Evolutionary conservation across 306 rosid genomes (phyloP).

Genomic region (Mucuna pruriens): DNA sequence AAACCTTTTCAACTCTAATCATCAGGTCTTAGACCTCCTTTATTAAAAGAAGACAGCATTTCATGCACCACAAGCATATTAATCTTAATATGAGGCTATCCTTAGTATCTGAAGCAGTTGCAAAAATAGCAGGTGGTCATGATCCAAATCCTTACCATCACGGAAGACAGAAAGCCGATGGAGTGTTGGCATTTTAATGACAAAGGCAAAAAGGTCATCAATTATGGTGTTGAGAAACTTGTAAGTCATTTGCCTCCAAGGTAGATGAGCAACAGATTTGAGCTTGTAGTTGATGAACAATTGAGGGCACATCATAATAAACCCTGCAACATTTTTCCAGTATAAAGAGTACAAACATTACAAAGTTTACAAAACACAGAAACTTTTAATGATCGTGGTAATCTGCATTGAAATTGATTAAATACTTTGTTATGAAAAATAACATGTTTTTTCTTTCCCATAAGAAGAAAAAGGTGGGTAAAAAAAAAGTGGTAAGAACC

Average conservation of each 20-base stretch:
- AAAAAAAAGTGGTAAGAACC: not conserved
- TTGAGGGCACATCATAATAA: conserved; percentile 99
- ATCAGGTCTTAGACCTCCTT: not conserved
- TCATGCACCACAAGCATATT: not conserved
- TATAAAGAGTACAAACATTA: conserved; percentile 24
- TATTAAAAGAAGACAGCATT: not conserved
- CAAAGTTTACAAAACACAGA: conserved; percentile 14
- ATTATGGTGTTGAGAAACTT: conserved; percentile 98
- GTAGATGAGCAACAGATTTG: conserved; percentile 98
- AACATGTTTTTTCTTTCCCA: not conserved
- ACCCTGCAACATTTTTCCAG: conserved; percentile 62
- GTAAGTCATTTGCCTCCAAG: conserved; percentile 99
- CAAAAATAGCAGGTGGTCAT: conserved; percentile 20
- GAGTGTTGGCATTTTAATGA: conserved; percentile 94
- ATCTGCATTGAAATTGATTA: not conserved
- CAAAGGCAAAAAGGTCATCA: conserved; percentile 97
- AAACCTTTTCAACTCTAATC: not conserved
- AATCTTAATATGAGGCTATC: not conserved
- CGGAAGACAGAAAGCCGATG: conserved; percentile 99
- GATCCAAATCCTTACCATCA: conserved; percentile 78
- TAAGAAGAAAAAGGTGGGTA: not conserved
- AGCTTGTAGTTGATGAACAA: conserved; percentile 97
- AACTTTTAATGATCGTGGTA: not conserved
- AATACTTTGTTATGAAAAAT: not conserved
- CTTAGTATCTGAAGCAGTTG: conserved; percentile 13